Percentiles rank a stretch among this genome's conserved stretches.
These are phyloP conservation scores for Xylaria sp. DNA, from an alignment of 2,329 filamentous ascomycete species.

Conservation along the genomic window DNA sequence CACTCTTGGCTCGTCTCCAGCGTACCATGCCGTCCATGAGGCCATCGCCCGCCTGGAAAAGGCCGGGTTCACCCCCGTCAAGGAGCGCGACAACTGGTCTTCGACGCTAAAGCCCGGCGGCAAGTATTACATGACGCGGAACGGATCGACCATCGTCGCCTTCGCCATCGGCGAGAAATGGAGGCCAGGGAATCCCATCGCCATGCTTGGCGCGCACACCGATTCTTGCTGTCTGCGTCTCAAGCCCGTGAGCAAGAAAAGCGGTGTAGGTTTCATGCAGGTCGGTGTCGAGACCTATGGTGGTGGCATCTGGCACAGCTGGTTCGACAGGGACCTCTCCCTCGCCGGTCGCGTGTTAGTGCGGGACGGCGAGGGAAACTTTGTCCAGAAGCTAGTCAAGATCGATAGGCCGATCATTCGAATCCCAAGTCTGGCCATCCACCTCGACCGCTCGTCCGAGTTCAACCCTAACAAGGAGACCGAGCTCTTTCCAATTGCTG, in stretches of 20 bases:
- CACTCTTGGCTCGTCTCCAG: conserved; percentile 58
- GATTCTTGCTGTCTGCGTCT: conserved; percentile 92
- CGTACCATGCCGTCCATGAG: conserved; percentile 91
- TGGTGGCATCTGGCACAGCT: conserved; percentile 96
- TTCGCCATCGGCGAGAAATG: conserved; percentile 93
- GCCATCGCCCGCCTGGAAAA: conserved; percentile 79
- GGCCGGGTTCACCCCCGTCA: conserved; percentile 88
- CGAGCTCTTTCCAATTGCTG: conserved; percentile 92
- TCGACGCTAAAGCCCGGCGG: conserved; percentile 83
- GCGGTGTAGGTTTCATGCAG: conserved; percentile 87
- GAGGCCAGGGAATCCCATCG: conserved; percentile 89
- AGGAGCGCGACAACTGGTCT: conserved; percentile 91
- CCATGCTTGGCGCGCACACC: conserved; percentile 96
- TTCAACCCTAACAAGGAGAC: conserved; percentile 98
- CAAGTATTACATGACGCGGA: conserved; percentile 96
- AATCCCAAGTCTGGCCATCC: conserved; percentile 93
- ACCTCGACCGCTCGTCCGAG: conserved; percentile 85
- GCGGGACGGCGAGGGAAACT: conserved; percentile 75
- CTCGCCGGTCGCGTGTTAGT: conserved; percentile 91
- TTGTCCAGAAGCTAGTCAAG: conserved; percentile 87
- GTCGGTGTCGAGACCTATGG: conserved; percentile 97
- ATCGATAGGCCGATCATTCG: conserved; percentile 90
- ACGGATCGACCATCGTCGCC: conserved; percentile 90
- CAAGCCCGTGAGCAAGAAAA: conserved; percentile 94
- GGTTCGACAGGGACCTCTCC: conserved; percentile 95